Evolutionary conservation across 371 early-diverging fungal species (phyloP).

Genomic region (Syncephalastrum sp.): DNA sequence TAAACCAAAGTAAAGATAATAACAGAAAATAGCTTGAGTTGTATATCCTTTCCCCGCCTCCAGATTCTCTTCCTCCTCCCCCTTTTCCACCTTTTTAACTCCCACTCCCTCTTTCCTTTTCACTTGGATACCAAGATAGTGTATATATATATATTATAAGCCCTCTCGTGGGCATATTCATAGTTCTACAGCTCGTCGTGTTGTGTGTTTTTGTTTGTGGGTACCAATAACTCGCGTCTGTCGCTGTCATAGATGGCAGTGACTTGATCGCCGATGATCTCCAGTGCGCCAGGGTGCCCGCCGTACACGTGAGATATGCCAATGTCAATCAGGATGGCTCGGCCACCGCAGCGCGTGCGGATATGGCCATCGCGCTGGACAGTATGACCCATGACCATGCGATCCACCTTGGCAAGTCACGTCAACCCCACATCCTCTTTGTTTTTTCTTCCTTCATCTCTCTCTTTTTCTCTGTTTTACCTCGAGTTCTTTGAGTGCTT

Average conservation of each 20-base stretch:
- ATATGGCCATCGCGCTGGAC: slow-evolving; percentile 64
- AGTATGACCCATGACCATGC: slow-evolving; percentile 82
- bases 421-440: neutral
- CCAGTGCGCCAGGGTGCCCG: slow-evolving; percentile 57
- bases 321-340: slow-evolving; percentile 70
- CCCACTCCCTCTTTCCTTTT: too few species aligned
- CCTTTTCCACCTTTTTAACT: too few species aligned
- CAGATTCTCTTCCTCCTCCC: too few species aligned
- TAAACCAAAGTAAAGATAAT: too few species aligned
- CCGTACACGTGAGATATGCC: slow-evolving; percentile 74
- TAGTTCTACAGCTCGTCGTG: too few species aligned
- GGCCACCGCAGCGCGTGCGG: slow-evolving; percentile 62
- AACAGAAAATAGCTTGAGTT: too few species aligned
- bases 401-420: slow-evolving; percentile 48
- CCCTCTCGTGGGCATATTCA: too few species aligned
- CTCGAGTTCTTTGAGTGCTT: slow-evolving; percentile 49
- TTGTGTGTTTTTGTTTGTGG: too few species aligned
- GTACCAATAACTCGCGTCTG: slow-evolving; percentile 1
- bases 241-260: slow-evolving; percentile 29
- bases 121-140: too few species aligned
- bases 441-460: neutral
- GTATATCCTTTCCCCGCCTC: too few species aligned
- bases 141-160: too few species aligned
- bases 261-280: slow-evolving; percentile 45
- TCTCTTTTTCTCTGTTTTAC: slow-evolving; percentile 17